These are phyloP conservation scores for Onygenales sp. DNA, from an alignment of 2,329 filamentous ascomycete genomes.

Conservation along the genomic window DNA sequence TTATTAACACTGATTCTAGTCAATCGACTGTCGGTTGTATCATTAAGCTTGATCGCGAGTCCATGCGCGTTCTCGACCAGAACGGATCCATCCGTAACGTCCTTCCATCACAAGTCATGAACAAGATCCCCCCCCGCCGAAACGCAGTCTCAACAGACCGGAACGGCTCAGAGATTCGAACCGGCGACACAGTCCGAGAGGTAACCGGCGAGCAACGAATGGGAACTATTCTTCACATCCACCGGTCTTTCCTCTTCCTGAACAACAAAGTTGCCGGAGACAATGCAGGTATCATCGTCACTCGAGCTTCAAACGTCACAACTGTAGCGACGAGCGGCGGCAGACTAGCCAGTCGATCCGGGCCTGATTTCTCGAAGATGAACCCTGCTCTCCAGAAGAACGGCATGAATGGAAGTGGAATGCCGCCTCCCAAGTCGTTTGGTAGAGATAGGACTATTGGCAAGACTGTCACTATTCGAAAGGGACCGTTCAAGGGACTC, in stretches of 20 bases:
- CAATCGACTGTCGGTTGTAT: slow-evolving; percentile 86
- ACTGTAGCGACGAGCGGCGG: slow-evolving; percentile 94
- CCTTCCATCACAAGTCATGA: slow-evolving; percentile 84
- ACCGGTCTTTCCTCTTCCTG: slow-evolving; percentile 84
- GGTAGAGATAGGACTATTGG: slow-evolving; percentile 78
- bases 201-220: slow-evolving; percentile 73
- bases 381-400: slow-evolving; percentile 79
- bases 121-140: slow-evolving; percentile 73
- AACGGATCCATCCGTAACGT: slow-evolving; percentile 72
- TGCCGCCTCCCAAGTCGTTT: slow-evolving; percentile 61
- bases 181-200: slow-evolving; percentile 89
- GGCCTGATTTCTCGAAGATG: slow-evolving; percentile 79
- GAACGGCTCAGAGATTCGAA: slow-evolving; percentile 83
- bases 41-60: slow-evolving; percentile 91
- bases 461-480: slow-evolving; percentile 81
- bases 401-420: slow-evolving; percentile 44
- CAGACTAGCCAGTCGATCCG: slow-evolving; percentile 48
- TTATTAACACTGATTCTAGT: slow-evolving; percentile 24
- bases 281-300: slow-evolving; percentile 83
- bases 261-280: slow-evolving; percentile 77
- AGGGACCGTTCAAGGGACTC: slow-evolving; percentile 83
- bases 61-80: slow-evolving; percentile 81
- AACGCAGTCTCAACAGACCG: slow-evolving; percentile 85
- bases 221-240: slow-evolving; percentile 86
- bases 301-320: slow-evolving; percentile 72